Conservation (phyloP, 2,329 filamentous ascomycete species). For the Juglanconis oblonga region DNA sequence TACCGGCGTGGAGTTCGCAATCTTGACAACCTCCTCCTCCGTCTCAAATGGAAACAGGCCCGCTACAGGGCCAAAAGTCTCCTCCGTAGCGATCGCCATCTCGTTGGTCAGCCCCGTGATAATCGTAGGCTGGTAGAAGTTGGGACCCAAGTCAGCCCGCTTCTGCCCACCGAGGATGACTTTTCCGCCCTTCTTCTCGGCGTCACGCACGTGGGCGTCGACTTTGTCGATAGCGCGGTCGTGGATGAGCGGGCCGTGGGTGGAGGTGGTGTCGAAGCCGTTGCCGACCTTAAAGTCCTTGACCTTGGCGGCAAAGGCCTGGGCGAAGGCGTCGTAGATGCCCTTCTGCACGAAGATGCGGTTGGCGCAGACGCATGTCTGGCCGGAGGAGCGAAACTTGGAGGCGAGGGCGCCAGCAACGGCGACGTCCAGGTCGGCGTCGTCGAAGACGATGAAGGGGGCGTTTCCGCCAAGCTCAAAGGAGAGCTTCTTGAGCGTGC, state of each 20-base stretch:
- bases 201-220: slow-evolving; percentile 75
- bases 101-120: slow-evolving; percentile 80
- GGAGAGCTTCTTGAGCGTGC: slow-evolving; percentile 75
- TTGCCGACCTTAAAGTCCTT: slow-evolving; percentile 71
- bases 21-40: slow-evolving; percentile 80
- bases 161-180: slow-evolving; percentile 73
- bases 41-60: slow-evolving; percentile 85
- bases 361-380: slow-evolving; percentile 93
- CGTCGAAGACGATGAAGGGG: slow-evolving; percentile 93
- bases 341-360: slow-evolving; percentile 75
- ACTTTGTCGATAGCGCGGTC: slow-evolving; percentile 78
- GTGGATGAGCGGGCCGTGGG: slow-evolving; percentile 84
- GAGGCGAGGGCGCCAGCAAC: slow-evolving; percentile 78
- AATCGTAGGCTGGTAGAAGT: slow-evolving; percentile 90
- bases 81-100: slow-evolving; percentile 82
- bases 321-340: slow-evolving; percentile 73
- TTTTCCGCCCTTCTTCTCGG: slow-evolving; percentile 71
- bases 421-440: slow-evolving; percentile 82
- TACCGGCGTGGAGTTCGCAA: slow-evolving; percentile 81
- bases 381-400: slow-evolving; percentile 92
- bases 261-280: slow-evolving; percentile 67
- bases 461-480: slow-evolving; percentile 90
- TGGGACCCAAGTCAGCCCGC: slow-evolving; percentile 70
- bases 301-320: slow-evolving; percentile 69
- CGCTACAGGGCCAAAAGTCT: slow-evolving; percentile 94